Evolutionary conservation across 2,329 filamentous ascomycete species (phyloP), one percentile per base, ranked within the genome.

Genomic region (Penicillium sp.): DNA sequence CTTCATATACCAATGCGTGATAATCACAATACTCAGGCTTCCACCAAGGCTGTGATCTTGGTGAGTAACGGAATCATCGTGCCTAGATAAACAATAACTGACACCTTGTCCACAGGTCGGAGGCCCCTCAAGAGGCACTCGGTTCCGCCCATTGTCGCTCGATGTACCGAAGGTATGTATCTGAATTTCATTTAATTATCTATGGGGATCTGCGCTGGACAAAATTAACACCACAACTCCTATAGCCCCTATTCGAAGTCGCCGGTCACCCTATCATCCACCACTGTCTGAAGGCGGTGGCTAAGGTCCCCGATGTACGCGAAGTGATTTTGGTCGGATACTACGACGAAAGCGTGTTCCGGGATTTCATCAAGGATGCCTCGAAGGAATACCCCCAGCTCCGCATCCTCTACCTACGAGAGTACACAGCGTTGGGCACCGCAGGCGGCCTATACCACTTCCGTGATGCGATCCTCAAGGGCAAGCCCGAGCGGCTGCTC

Each of bases 311-410:
- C 68, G 88, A 90, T 70, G 90, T 99, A 76, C 90, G 91, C 72
- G 94, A 99, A 78, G 93, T 99, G 67, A 92, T 94, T 80, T 88
- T 99, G 70, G 95, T 99, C 71, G 94, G 94, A 71, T 99, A 99
- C 84, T 99, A 97, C 77, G 94, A 99, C 74, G 94, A 97, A 80
- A 84, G 86, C 42, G 90, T 97, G 69, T 97, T 97, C 84, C 89
- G 91, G 70, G 92, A 97, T 78, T 97, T 97, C 79, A 96, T 97
- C 81, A 96, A 96, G 78, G 89, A 96, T 73, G 86, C 91, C 58
- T 82, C 86, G 58, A 85, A 85, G 74, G 88, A 90, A 73, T 96
- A 96, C 79, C 91, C 92, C 51, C 85, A 90, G 71, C 86, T 97
- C 68, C 86, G 87, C 67, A 91, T 97, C 78, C 91, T 92, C 75